A percentile compares a stretch with the other conserved stretches of the same genome.
Evolutionary conservation across 306 rosid genomes (phyloP).

Genomic region (Oemleria cerasiformis): DNA sequence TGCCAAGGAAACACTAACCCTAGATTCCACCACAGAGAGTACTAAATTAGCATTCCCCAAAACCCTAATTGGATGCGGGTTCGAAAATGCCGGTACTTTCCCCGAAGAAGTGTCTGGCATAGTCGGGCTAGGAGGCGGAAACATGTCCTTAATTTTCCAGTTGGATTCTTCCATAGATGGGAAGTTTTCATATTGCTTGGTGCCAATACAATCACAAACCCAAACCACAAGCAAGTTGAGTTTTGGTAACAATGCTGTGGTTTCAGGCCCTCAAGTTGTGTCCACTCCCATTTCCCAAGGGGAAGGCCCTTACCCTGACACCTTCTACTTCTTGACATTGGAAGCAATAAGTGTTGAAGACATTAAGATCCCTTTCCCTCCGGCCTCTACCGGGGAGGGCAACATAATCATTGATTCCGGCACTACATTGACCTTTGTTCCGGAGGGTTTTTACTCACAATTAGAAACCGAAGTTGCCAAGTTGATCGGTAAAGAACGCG

Average conservation of each 20-base stretch:
- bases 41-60: slow-evolving; percentile 19
- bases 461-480: slow-evolving; percentile 13
- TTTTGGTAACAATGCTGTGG: slow-evolving; percentile 31
- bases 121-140: slow-evolving; percentile 52
- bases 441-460: background rate
- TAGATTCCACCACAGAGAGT: slow-evolving; percentile 23
- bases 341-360: slow-evolving; percentile 30
- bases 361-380: background rate
- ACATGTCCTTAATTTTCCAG: slow-evolving; percentile 34
- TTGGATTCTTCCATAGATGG: slow-evolving; percentile 24
- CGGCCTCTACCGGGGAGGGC: background rate
- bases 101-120: slow-evolving; percentile 27
- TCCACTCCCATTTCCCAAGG: slow-evolving; percentile 25
- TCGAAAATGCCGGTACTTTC: slow-evolving; percentile 16
- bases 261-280: slow-evolving; percentile 23
- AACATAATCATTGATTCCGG: slow-evolving; percentile 42
- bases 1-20: slow-evolving; percentile 44
- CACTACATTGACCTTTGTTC: slow-evolving; percentile 27
- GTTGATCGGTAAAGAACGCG: background rate
- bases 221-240: slow-evolving; percentile 1
- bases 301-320: background rate
- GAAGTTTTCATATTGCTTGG: slow-evolving; percentile 59
- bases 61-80: slow-evolving; percentile 47
- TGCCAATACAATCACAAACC: background rate
- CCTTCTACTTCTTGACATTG: slow-evolving; percentile 26